These are phyloP conservation scores for Gracilaria vermiculophylla DNA, from an alignment of 23 red algal genomes.

Conservation along the genomic window DNA sequence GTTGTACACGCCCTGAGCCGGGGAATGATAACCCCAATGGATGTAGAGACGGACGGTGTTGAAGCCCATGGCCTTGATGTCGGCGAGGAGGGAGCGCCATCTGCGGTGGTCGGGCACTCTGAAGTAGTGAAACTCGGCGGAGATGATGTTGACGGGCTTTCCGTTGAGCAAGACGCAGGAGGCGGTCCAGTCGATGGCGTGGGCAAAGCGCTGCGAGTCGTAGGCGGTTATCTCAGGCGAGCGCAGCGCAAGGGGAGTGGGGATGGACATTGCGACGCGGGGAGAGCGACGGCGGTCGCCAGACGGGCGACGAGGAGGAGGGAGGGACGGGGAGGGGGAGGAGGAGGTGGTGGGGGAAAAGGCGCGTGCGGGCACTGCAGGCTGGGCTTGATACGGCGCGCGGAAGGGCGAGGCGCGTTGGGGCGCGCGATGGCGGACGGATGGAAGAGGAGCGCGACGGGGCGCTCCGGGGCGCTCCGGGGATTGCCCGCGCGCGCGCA, in stretches of 20 bases:
- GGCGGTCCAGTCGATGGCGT: conserved; percentile 56
- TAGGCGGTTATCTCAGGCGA: conserved; percentile 69
- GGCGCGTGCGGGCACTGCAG: too few species aligned
- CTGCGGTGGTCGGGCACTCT: conserved; percentile 72
- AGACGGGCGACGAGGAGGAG: neutral
- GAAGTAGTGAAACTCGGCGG: conserved; percentile 91
- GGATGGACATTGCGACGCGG: conserved; percentile 7
- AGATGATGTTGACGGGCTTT: conserved; percentile 59
- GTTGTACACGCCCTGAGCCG: conserved; percentile 68
- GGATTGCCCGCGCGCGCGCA: too few species aligned
- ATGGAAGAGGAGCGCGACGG: too few species aligned
- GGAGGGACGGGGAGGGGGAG: neutral
- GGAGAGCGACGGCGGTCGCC: too few species aligned
- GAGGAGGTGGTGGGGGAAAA: too few species aligned
- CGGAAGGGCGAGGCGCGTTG: too few species aligned
- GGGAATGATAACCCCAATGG: conserved; percentile 88
- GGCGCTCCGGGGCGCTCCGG: too few species aligned
- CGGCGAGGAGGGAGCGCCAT: conserved; percentile 63
- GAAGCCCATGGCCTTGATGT: conserved; percentile 71
- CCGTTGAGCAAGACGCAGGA: conserved; percentile 66
- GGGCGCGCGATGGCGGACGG: too few species aligned
- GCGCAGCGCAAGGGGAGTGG: conserved; percentile 31
- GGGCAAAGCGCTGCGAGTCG: conserved; percentile 26
- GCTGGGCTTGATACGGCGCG: too few species aligned
- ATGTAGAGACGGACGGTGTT: conserved; percentile 88